These are phyloP conservation scores for Lunasporangiospora selenospora DNA, from an alignment of 192 early-diverging fungal genomes.

Conservation along the genomic window DNA sequence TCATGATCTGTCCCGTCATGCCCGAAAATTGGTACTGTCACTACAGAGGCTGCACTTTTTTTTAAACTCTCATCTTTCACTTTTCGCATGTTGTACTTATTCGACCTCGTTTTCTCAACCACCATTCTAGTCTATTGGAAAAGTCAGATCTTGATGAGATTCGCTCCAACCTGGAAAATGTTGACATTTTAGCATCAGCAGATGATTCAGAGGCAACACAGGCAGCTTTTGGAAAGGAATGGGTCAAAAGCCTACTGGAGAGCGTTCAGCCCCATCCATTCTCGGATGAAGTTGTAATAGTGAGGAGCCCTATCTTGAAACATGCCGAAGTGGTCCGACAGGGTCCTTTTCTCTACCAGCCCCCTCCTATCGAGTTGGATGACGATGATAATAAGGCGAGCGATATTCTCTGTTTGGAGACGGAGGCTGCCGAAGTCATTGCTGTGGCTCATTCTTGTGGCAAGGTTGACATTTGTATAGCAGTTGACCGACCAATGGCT, in stretches of 20 bases:
- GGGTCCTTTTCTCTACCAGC: conserved; percentile 60
- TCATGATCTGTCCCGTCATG: conserved; percentile 79
- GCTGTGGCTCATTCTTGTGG: conserved; percentile 67
- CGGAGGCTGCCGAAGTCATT: conserved; percentile 57
- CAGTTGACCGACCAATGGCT: conserved; percentile 53
- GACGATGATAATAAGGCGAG: conserved; percentile 31
- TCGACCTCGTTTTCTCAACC: not conserved
- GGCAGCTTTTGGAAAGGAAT: conserved; percentile 17
- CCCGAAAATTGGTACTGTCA: conserved; percentile 74
- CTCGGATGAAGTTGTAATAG: conserved; percentile 13
- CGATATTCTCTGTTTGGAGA: conserved; percentile 56
- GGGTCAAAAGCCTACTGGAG: conserved; percentile 54
- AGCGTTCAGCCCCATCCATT: conserved; percentile 26
- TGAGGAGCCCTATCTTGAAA: conserved; percentile 12
- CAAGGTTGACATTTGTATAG: conserved; percentile 67
- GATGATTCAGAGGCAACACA: not conserved
- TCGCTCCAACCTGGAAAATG: conserved; percentile 16
- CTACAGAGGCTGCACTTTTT: no score
- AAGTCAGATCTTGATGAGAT: conserved; percentile 24
- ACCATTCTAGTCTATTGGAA: conserved; percentile 12
- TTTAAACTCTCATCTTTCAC: not conserved
- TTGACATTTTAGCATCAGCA: conserved; percentile 4
- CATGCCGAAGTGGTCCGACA: conserved; percentile 33
- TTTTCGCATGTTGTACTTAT: no score
- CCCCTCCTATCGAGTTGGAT: conserved; percentile 46